Evolutionary conservation across 2,329 filamentous ascomycete genomes (phyloP), one percentile per base, ranked within the genome.

Genomic region (Xylariaceae sp.): DNA sequence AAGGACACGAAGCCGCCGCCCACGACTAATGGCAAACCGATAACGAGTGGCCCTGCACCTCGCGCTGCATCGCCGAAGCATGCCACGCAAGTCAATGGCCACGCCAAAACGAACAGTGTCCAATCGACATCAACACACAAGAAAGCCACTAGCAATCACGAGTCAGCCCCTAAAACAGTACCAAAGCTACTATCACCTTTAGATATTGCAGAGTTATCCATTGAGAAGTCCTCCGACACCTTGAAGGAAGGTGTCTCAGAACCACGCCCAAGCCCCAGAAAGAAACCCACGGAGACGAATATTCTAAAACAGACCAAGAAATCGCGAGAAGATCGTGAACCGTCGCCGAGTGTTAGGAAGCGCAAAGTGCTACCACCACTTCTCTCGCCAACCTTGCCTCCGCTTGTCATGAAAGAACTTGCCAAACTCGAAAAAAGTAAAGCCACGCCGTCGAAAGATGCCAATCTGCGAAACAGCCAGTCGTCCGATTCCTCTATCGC

Each of bases 321-420:
- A 65, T 65, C 11, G 39, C 52, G 65, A 55, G 50, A 71, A 64
- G 54, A 67, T 56, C 55, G 58, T 56, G 58, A 70, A 51, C 59
- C 64, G 11, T 61, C 64, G 44, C 62, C 63, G 59, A 65, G 54
- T 34, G 60, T 62, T 26, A 78, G 72, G 61, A 77, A 72, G 57
- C 67, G 71, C 6, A 70, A 69, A 46, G 48, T 56, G 40, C 66
- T 83, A 30, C 80, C 80, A 0, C 70, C 74, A 0, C 69, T 83
- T 5, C 70, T 84, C 8, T 84, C 80, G 0, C 80, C 80, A 0
- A 83, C 80, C 0, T 65, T 84, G 5, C 80, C 80, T 1, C 70
- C 77, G 0, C 65, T 76, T 19, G 68, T 84, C 0, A 78, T 83
- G 57, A 75, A 73, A 54, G 74, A 75, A 32, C 67, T 79, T 12